Evolutionary conservation across 2,329 filamentous ascomycete species (phyloP), one percentile per base, ranked within the genome.

Genomic region (Colletotrichum camelliae): DNA sequence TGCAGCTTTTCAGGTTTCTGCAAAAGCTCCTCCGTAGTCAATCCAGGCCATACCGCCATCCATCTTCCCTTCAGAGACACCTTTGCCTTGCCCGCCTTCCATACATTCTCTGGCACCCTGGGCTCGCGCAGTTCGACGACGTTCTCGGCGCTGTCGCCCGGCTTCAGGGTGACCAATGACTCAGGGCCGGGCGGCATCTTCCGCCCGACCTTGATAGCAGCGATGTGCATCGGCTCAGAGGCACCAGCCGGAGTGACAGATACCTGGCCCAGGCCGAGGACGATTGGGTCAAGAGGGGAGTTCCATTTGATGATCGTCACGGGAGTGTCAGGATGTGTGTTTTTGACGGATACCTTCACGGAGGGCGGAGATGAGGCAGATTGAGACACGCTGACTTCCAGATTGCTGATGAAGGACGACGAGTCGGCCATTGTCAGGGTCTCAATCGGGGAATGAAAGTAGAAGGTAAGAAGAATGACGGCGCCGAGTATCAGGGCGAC

Each of bases 261-360:
- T 9, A 88, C 69, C 15, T 86, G 79, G 12, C 87, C 87, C 2
- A 88, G 82, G 69, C 84, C 82, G 64, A 87, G 75, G 0, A 83
- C 86, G 29, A 86, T 65, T 0, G 82, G 80, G 77, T 88, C 87
- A 31, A 88, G 81, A 18, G 87, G 87, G 2, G 86, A 87, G 67
- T 85, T 81, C 81, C 87, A 88, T 5, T 79, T 81, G 33, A 88
- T 82, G 35, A 88, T 77, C 1, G 86, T 88, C 69, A 88, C 81
- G 2, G 85, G 78, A 4, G 78, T 72, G 3, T 82, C 77, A 7
- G 70, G 52, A 68, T 85, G 82, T 16, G 80, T 83, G 81, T 88
- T 88, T 62, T 82, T 85, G 67, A 88, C 83, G 2, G 80, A 80
- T 35, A 86, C 79, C 8, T 80, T 81, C 43, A 88, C 76, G 15